Base-by-base conservation (phyloP, 2,329 filamentous ascomycete species). In the Alternaria dauci region DNA sequence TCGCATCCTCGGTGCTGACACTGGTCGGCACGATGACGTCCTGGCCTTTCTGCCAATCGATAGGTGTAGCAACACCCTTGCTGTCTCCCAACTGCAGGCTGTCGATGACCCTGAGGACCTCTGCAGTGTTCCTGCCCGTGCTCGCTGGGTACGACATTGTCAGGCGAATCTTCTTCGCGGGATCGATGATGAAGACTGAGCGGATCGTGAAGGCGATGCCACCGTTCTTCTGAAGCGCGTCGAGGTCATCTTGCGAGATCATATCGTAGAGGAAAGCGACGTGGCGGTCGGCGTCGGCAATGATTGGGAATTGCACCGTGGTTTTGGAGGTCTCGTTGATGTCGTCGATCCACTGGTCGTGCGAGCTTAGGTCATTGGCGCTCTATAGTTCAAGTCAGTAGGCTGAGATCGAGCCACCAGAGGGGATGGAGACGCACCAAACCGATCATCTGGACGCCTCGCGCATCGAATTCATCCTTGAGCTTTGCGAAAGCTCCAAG, bases 151-250 rank as follows among this genome's bases (percentile, higher is more conserved):
- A 97, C 77, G 91, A 89, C 84, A 97, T 91, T 79, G 93, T 96
- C 78, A 94, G 88, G 73, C 94, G 90, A 82, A 97, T 95, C 80
- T 90, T 94, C 89, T 96, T 97, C 81, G 88, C 88, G 67, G 93
- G 93, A 84, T 97, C 93, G 80, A 97, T 95, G 82, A 97, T 86
- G 86, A 96, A 97, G 77, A 97, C 94, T 71, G 91, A 93, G 75
- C 94, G 92, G 82, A 97, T 96, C 72, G 94, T 97, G 83, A 96
- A 94, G 58, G 93, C 93, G 71, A 94, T 91, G 71, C 79, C 79
- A 12, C 79, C 81, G 73, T 81, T 82, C 59, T 72, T 65, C 56
- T 85, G 81, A 60, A 88, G 80, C 71, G 86, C 86, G 76, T 86
- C 86, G 61, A 86, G 82, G 61, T 84, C 82, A 61, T 83, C 81